Evolutionary conservation across 805 yeast genomes (phyloP), one percentile per base, ranked within the genome.

Genomic region (Zygoascus flipseniorum): DNA sequence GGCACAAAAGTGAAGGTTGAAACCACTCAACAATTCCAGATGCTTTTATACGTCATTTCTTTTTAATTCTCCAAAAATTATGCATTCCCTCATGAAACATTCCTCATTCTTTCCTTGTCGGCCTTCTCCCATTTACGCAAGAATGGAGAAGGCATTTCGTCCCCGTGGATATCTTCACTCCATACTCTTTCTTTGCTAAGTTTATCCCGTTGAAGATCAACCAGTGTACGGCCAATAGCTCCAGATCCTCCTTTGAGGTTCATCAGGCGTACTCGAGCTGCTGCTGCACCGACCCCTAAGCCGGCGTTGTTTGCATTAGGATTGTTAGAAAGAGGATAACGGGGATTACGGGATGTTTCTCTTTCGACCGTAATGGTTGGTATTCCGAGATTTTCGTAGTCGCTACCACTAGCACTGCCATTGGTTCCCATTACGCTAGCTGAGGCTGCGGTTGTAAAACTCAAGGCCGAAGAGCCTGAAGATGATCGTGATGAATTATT

Each of bases 81-180:
- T 23, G 28, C 28, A 23, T 23, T 23, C 16, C 39, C 13, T 35
- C 39, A 35, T n/a, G 39, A 35, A 35, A n/a, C 16, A n/a, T 35
- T 35, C 8, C 39, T 35, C 39, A 35, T 35, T 11, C 39, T 11
- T 8, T 35, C 44, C 13, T 14, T 44, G 14, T 20, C 54, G n/a
- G 48, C 43, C 19, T 52, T 43, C 47, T 58, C 67, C 56, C 63
- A 64, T 31, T 64, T 58, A 49, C 65, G 56, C 48, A 63, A 47
- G 51, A 69, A 69, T 19, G 72, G 71, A 37, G 67, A 64, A 20
- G 71, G 71, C 47, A 65, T 57, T 14, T 49, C 52, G n/a, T 59
- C 64, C n/a, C 63, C 65, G 14, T 64, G 59, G 28, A 62, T 54
- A 31, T 55, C 50, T 43, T 59, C 63, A 32, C 54, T 59, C 63